Evolutionary conservation across 345 rosid genomes (phyloP).

Genomic region (Citrus glauca): DNA sequence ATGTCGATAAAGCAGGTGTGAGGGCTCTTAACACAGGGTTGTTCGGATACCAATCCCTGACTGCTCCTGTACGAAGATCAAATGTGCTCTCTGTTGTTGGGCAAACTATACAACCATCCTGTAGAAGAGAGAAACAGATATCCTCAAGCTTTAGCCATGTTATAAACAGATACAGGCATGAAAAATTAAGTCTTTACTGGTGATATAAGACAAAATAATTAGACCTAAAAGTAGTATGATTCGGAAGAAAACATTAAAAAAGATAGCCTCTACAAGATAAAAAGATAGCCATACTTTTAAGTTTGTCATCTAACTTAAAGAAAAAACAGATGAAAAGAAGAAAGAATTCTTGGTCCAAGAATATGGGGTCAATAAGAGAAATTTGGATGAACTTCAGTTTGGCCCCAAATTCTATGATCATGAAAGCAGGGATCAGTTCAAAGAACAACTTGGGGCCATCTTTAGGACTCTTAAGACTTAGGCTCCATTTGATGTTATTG

Average conservation of each 20-base stretch:
- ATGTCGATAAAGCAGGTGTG: conserved; percentile 71
- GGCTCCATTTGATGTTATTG: too few relatives aligned
- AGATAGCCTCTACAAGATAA: neutral
- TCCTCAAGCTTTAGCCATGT: neutral
- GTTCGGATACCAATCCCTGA: conserved; percentile 90
- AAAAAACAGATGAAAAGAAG: neutral
- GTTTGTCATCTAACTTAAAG: neutral
- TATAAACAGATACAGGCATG: neutral
- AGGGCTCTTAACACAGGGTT: conserved; percentile 82
- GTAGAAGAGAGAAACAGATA: conserved; percentile 3
- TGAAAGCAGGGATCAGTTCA: neutral
- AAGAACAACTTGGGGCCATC: neutral
- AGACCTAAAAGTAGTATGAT: neutral
- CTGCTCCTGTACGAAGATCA: conserved; percentile 69
- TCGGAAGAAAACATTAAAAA: too few relatives aligned
- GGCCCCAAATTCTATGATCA: neutral
- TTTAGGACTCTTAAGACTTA: neutral
- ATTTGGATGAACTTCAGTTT: neutral
- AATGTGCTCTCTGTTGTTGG: conserved; percentile 90
- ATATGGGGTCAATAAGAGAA: neutral
- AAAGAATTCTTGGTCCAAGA: neutral
- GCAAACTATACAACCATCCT: conserved; percentile 95
- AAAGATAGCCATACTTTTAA: neutral
- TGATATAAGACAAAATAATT: neutral
- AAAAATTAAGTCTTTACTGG: neutral